A percentile compares a stretch with the other conserved stretches of the same genome.
Evolutionary conservation across 345 rosid species (phyloP).

Genomic region (Salix arbutifolia): DNA sequence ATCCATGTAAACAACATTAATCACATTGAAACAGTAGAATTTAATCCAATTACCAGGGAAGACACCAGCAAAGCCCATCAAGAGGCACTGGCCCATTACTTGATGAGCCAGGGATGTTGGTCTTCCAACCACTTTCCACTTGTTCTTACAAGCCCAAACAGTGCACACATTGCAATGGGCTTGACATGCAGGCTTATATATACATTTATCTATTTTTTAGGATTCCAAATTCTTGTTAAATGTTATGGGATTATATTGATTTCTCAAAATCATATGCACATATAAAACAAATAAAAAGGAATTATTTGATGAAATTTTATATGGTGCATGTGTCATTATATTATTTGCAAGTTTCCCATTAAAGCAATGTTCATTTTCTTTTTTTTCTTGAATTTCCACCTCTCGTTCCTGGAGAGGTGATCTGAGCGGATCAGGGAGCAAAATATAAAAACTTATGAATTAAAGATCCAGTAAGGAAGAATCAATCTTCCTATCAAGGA

Average conservation of each 20-base stretch:
- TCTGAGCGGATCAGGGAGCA: background rate
- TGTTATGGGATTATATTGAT: background rate
- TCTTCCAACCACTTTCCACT: too few species aligned
- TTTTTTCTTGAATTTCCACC: background rate
- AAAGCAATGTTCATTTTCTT: too few species aligned
- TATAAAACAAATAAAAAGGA: background rate
- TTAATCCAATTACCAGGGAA: slow-evolving; percentile 58
- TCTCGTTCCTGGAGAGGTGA: background rate
- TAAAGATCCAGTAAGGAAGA: background rate
- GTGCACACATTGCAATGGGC: background rate
- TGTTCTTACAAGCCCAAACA: too few species aligned
- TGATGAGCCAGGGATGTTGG: too few species aligned
- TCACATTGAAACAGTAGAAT: background rate
- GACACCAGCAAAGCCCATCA: slow-evolving; percentile 62
- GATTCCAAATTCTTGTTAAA: too few species aligned
- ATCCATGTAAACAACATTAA: background rate
- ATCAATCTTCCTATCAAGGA: background rate
- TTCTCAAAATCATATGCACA: background rate
- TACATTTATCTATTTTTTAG: too few species aligned
- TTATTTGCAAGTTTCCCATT: too few species aligned
- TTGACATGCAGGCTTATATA: background rate
- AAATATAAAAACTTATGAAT: too few species aligned
- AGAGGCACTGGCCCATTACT: background rate
- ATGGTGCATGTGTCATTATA: too few species aligned
- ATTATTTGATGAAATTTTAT: too few species aligned